Base-by-base conservation (phyloP, 106 monocot genomes). In the Acanthochlamys bracteata region DNA sequence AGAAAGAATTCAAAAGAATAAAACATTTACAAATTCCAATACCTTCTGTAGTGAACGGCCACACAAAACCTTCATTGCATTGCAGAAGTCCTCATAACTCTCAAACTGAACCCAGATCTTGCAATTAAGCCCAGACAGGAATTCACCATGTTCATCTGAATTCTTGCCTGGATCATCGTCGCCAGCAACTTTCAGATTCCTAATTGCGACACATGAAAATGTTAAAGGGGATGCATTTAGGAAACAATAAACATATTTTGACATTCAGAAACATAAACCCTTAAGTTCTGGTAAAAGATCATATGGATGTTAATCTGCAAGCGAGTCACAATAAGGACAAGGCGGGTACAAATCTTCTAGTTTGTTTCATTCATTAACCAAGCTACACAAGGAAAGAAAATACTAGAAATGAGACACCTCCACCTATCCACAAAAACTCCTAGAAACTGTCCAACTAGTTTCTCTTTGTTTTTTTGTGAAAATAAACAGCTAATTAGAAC, bases 21-120 rank as follows among this genome's bases (percentile, higher is more conserved):
- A 49, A 49, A 17, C 49, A 49, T 14, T 17, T 10, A 10, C 49
- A 49, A 17, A 12, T 17, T 14, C 17, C 49, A 49, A 17, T 68
- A 94, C 94, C 89, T 94, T 94, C 59, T 84, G 76, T 77, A 94
- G 57, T 16, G 94, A 89, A 17, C 84, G 86, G n/a, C 90, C 74
- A 63, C 84, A 94, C 21, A 94, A 67, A 10, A 76, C 81, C 61
- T 73, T 79, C 75, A 90, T 71, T 57, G 90, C 90, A 86, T 73
- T 65, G 69, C 66, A 71, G 60, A 94, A 94, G 41, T 86, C 79
- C 20, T 86, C 82, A 52, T 90, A 73, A 64, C 66, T 69, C 63
- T 94, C 94, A 75, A 90, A 90, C 57, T 86, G 89, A 67, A 86
- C 84, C 81, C 79, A 84, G 42, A 84, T 69, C 72, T 94, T 94